Evolutionary conservation across 73 alveolate species (phyloP), one percentile per base, ranked within the genome.

Genomic region (Paramecium tetraurelia): DNA sequence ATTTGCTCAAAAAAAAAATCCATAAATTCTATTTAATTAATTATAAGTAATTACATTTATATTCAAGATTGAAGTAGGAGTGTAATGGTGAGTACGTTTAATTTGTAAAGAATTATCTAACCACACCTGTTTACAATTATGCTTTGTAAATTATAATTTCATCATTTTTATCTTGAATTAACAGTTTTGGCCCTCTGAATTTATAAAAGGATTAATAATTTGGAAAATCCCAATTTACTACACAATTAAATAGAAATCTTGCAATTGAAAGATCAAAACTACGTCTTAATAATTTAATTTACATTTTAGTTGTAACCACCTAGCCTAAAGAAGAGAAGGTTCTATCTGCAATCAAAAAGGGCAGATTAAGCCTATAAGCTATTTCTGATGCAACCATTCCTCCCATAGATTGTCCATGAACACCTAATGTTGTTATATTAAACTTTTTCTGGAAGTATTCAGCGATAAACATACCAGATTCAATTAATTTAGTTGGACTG

Each of bases 321-420:
- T 43, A 46, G 11, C 90, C 90, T 80, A 80, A 41, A 20, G 90
- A 80, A 22, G 90, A 22, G 29, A 41, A 80, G 12, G 90, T 80
- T 80, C 90, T 41, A 44, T 80, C 90, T 21, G 57, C 76, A 11
- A 80, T 43, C 24, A 80, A 35, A 20, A 80, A 80, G 22, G 35
- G 10, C 4, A 80, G 10, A 0, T 80, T 80, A 7, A 24, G 35
- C 7, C 4, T 24, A 0, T 88, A 84, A 12, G 96, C 97, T 70
- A 94, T 72, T 69, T 94, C 83, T 46, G 94, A 46, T 22, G 98
- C 97, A 10, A 94, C 76, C 36, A 86, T 85, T n/a, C 98, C 98
- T 53, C 98, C 98, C 22, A 95, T 44, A 35, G 95, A 88, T 22
- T 68, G 53, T 8, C 97, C 98, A 92, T 95, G 98, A 36, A 94